Conservation (phyloP, 2,329 filamentous ascomycete species). For the Pseudonectria foliicola region DNA sequence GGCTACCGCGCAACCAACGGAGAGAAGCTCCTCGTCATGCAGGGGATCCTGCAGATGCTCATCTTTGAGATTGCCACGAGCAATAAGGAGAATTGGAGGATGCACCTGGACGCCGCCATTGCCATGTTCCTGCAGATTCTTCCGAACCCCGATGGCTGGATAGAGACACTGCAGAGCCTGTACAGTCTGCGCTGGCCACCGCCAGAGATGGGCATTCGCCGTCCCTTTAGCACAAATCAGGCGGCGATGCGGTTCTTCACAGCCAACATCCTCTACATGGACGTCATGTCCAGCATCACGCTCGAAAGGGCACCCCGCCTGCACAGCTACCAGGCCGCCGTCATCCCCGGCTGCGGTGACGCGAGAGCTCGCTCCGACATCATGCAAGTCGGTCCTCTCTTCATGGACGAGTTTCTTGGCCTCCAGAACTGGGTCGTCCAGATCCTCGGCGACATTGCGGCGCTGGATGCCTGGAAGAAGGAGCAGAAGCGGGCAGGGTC, state of each 20-base stretch:
- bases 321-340: constrained; percentile 31
- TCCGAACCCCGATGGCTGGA: constrained; percentile 30
- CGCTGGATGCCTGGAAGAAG: constrained; percentile 50
- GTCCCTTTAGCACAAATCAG: constrained; percentile 39
- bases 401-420: constrained; percentile 46
- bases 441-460: constrained; percentile 46
- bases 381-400: constrained; percentile 24
- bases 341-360: constrained; percentile 28
- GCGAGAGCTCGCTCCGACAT: constrained; percentile 11
- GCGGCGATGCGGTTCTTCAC: constrained; percentile 41
- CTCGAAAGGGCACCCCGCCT: constrained; percentile 36
- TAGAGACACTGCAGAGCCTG: constrained; percentile 26
- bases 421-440: constrained; percentile 51
- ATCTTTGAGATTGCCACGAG: constrained; percentile 43
- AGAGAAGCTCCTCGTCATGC: constrained; percentile 35
- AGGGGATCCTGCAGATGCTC: constrained; percentile 46
- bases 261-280: constrained; percentile 40
- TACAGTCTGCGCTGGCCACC: constrained; percentile 28
- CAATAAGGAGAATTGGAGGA: constrained; percentile 41
- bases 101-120: constrained; percentile 43
- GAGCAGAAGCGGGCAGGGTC: constrained; percentile 34
- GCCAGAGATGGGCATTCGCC: constrained; percentile 22
- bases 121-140: constrained; percentile 42
- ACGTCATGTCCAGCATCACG: constrained; percentile 43
- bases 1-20: constrained; percentile 23